phyloP scores from a whole-genome alignment of 2,329 filamentous ascomycete species.

The Apiospora sp. region DNA sequence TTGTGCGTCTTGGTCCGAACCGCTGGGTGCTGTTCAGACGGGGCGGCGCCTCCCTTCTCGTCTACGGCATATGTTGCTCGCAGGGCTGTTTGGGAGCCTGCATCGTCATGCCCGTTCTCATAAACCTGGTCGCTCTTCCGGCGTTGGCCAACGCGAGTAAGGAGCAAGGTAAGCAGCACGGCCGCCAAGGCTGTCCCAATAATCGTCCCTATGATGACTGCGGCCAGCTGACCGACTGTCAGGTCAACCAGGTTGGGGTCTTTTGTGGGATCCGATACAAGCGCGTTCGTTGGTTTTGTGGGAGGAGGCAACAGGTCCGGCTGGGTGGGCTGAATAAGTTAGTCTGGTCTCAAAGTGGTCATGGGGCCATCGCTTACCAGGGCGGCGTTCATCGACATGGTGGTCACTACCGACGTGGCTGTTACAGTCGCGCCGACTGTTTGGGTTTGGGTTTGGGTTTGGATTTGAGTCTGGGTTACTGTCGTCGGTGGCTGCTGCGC shows the following conservation, averaged over 20 bases:
- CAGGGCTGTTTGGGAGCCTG: background rate
- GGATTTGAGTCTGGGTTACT: background rate
- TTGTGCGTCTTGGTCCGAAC: background rate
- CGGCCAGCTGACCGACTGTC: constrained; percentile 25
- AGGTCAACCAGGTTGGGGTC: background rate
- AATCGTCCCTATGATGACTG: constrained; percentile 26
- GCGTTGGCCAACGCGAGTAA: background rate
- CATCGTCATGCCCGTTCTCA: background rate
- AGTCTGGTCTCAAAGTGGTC: background rate
- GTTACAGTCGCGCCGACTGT: background rate
- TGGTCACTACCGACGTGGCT: background rate
- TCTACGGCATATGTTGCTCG: background rate
- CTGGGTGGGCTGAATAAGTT: constrained; percentile 11
- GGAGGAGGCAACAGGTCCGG: background rate
- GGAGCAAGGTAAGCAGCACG: constrained; percentile 17
- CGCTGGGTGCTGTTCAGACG: background rate
- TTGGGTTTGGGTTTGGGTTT: background rate
- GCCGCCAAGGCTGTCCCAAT: constrained; percentile 24
- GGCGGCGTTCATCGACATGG: background rate
- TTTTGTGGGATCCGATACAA: background rate
- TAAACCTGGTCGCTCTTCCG: background rate
- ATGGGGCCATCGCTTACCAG: background rate
- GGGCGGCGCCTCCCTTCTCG: background rate
- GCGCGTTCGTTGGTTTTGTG: background rate
- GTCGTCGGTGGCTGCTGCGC: background rate